Evolutionary conservation across 495 filamentous ascomycete genomes (phyloP).

Genomic region (Endocarpon pusillum): DNA sequence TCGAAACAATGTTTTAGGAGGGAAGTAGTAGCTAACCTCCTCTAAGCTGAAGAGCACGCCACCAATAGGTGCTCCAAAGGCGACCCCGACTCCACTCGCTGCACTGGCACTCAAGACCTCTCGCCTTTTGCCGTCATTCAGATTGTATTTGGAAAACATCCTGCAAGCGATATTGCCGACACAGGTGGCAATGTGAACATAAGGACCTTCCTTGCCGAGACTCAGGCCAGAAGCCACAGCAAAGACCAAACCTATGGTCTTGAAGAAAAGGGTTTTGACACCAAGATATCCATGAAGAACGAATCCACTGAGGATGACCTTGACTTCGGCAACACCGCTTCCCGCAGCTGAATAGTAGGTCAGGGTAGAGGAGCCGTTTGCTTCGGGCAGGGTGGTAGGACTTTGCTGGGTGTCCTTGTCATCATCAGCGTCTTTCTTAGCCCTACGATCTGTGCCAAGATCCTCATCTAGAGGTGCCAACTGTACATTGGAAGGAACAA

Average conservation of each 20-base stretch:
- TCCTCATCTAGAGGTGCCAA: slow-evolving; percentile 83
- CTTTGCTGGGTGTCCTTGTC: slow-evolving; percentile 8
- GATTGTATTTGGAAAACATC: slow-evolving; percentile 80
- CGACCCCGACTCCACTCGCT: slow-evolving; percentile 83
- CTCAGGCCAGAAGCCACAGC: slow-evolving; percentile 86
- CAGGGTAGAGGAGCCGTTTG: slow-evolving; percentile 49
- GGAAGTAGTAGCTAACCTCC: slow-evolving; percentile 94
- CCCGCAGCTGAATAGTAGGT: slow-evolving; percentile 92
- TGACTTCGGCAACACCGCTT: slow-evolving; percentile 92
- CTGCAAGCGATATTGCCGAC: slow-evolving; percentile 92
- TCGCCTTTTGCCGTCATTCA: slow-evolving; percentile 79
- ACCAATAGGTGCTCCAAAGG: slow-evolving; percentile 84
- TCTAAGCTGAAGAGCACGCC: slow-evolving; percentile 89
- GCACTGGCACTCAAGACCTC: slow-evolving; percentile 88
- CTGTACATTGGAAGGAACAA: slow-evolving; percentile 73
- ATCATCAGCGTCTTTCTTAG: slow-evolving; percentile 11
- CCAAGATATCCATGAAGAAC: slow-evolving; percentile 93
- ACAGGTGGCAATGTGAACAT: slow-evolving; percentile 92
- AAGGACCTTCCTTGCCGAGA: slow-evolving; percentile 91
- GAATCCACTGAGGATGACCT: slow-evolving; percentile 93
- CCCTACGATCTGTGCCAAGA: slow-evolving; percentile 26
- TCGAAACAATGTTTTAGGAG: slow-evolving; percentile 92
- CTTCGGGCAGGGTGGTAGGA: slow-evolving; percentile 9
- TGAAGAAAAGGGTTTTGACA: slow-evolving; percentile 71
- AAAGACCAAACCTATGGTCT: slow-evolving; percentile 67